Percentiles rank a stretch among this genome's conserved stretches.
Evolutionary conservation across 73 alveolate species (phyloP).

Genomic region (Paramecium biaurelia): DNA sequence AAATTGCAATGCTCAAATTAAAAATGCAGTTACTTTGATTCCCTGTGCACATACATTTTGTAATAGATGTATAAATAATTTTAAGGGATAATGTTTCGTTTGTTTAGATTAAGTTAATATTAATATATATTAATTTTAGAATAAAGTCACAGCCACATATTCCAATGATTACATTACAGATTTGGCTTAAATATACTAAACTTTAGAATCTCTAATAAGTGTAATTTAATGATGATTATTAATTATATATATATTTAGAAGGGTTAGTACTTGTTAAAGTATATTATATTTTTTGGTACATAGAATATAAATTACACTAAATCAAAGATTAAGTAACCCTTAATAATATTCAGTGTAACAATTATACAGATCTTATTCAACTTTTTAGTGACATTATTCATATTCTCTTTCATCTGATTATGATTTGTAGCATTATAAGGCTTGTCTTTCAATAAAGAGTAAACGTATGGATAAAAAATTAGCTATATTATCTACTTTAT

Average conservation of each 20-base stretch:
- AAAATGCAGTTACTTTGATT: not conserved
- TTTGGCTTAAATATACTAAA: not conserved
- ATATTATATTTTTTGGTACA: not conserved
- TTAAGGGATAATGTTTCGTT: not conserved
- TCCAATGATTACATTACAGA: not conserved
- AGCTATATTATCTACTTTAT: not conserved
- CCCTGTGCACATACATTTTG: slow-evolving; percentile 26
- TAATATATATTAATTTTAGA: not conserved
- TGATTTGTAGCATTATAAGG: not conserved
- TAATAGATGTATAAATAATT: not conserved
- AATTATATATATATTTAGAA: not conserved
- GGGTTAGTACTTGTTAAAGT: not conserved
- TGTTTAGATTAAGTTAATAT: not conserved
- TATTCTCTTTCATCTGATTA: not conserved
- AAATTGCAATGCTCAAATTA: not conserved
- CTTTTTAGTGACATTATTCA: not conserved
- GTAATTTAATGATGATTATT: not conserved
- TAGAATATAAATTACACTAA: not conserved
- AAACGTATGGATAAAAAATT: not conserved
- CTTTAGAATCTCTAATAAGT: not conserved
- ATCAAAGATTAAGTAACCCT: not conserved
- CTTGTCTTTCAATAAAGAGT: not conserved
- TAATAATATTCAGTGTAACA: not conserved
- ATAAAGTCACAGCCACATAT: not conserved
- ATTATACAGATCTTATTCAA: not conserved